Conservation (phyloP, 2,329 filamentous ascomycete genomes). For the Fusarium continuum region DNA sequence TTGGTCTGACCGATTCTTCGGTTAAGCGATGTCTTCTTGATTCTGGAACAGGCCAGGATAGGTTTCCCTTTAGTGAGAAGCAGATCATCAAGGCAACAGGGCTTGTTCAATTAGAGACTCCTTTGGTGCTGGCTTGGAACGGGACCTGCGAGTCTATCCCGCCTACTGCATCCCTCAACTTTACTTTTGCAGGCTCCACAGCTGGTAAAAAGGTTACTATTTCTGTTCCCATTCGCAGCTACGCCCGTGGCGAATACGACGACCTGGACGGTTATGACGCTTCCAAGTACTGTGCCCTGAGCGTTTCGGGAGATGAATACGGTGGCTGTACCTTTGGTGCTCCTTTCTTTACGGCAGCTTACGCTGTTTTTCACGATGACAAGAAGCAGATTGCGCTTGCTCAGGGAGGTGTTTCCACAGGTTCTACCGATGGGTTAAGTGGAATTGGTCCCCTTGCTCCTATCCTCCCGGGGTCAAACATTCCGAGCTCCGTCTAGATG, state of each 20-base stretch:
- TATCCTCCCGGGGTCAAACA: background rate
- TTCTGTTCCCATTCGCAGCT: background rate
- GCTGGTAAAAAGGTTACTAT: background rate
- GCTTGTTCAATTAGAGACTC: background rate
- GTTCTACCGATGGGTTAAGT: background rate
- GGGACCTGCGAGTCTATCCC: slow-evolving; percentile 3
- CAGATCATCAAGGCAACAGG: background rate
- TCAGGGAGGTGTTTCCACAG: slow-evolving; percentile 2
- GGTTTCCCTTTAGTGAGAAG: background rate
- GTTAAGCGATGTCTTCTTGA: slow-evolving; percentile 1
- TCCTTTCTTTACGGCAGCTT: slow-evolving; percentile 5
- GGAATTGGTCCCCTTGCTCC: background rate
- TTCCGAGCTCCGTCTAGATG: background rate
- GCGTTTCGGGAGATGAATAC: background rate
- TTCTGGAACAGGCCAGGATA: background rate
- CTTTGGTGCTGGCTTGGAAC: background rate
- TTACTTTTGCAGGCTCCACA: background rate
- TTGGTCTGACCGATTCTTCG: background rate
- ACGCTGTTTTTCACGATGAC: slow-evolving; percentile 4
- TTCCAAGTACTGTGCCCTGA: background rate
- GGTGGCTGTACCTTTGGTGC: slow-evolving; percentile 4
- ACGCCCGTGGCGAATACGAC: background rate
- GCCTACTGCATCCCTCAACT: background rate
- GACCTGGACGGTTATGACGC: background rate
- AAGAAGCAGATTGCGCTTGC: slow-evolving; percentile 8